Conservation (phyloP, 495 filamentous ascomycete genomes). For the Xylaria bambusicola region DNA sequence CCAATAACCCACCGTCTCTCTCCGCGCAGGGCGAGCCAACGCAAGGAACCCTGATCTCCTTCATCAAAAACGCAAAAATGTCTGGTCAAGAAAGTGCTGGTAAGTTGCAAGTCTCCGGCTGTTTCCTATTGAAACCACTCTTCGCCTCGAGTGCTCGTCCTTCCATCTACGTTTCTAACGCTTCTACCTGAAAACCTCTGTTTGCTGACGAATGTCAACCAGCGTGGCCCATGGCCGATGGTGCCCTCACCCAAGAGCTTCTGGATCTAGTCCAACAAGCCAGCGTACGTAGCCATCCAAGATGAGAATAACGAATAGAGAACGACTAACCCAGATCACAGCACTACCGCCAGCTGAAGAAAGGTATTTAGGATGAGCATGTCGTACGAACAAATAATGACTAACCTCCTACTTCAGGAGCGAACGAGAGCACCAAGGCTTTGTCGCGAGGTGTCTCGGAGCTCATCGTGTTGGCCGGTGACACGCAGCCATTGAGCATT, state of each 20-base stretch:
- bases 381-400: no score
- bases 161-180: not conserved
- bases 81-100: conserved; percentile 54
- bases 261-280: conserved; percentile 89
- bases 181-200: not conserved
- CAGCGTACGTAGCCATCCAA: conserved; percentile 39
- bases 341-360: conserved; percentile 84
- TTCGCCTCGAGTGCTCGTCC: no score
- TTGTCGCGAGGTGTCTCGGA: conserved; percentile 66
- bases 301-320: not conserved
- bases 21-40: conserved; percentile 56
- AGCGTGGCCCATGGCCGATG: conserved; percentile 92
- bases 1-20: conserved; percentile 12
- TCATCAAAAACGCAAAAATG: conserved; percentile 38
- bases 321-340: conserved; percentile 19
- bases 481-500: conserved; percentile 83
- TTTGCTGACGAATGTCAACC: not conserved
- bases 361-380: no score
- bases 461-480: conserved; percentile 84
- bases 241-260: conserved; percentile 73
- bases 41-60: conserved; percentile 60
- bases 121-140: not conserved
- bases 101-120: conserved; percentile 18
- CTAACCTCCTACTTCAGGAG: no score
- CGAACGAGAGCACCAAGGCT: conserved; percentile 52